These are phyloP conservation scores for Geoglossum glabrum DNA, from an alignment of 495 filamentous ascomycete species.

Conservation along the genomic window DNA sequence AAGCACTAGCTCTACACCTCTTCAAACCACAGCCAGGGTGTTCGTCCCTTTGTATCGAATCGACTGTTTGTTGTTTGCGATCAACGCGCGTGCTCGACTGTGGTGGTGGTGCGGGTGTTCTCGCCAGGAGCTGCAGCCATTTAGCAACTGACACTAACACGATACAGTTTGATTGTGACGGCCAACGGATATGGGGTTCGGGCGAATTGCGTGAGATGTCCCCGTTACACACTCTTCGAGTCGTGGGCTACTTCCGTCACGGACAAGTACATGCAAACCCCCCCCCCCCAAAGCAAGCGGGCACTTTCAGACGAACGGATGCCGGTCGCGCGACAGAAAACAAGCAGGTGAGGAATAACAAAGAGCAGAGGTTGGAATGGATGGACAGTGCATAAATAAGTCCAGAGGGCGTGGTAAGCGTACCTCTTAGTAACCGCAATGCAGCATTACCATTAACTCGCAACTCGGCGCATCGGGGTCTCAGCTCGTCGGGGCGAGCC, in stretches of 20 bases:
- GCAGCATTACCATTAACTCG: too few species aligned
- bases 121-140: neutral
- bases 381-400: too few species aligned
- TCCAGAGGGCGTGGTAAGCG: too few species aligned
- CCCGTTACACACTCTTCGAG: neutral
- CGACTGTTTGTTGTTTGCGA: neutral
- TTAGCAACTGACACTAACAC: neutral
- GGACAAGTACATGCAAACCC: neutral
- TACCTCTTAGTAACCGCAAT: too few species aligned
- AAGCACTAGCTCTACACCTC: neutral
- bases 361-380: too few species aligned
- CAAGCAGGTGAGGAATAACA: too few species aligned
- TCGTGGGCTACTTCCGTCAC: neutral
- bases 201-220: neutral
- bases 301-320: too few species aligned
- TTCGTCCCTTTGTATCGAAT: neutral
- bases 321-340: neutral
- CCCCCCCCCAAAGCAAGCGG: neutral
- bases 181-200: neutral
- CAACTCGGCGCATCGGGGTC: too few species aligned
- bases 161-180: neutral
- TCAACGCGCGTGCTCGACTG: neutral
- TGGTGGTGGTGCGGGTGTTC: neutral
- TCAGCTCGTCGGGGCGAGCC: too few species aligned
- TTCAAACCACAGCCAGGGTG: neutral